Evolutionary conservation across 805 yeast species (phyloP), one percentile per base, ranked within the genome.

Genomic region (Cyberlindnera nakhonratchasimensis): DNA sequence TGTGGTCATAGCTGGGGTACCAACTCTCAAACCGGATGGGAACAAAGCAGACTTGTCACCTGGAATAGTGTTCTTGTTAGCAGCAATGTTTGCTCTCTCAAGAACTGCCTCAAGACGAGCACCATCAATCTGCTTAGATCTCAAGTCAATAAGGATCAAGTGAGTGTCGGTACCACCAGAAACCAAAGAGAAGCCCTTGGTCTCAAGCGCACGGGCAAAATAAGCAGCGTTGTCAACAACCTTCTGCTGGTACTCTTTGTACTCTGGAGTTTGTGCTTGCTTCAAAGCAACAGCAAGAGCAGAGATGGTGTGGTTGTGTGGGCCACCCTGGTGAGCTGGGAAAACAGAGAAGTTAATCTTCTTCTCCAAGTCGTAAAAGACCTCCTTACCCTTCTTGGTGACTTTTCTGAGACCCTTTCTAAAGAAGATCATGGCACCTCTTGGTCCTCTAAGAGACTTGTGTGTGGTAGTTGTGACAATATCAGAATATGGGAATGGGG

Each of bases 261-360:
- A 93, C 67, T 90, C 97, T 47, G 95, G 95, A 39, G 87, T 73
- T 51, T 79, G 75, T 47, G 96, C 95, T 74, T 93, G 99, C 66
- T 89, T 89, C 65, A 93, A 79, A 39, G 99, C 98, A 51, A 90
- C 93, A 14, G 98, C 97, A 59, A 93, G 72, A 26, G 98, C 99
- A 55, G 97, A 84, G 64, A 93, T 93, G 54, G 99, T 93, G 73
- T 93, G 99, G 77, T 93, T 93, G 72, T 93, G 98, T 59, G 99
- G 99, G 65, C 99, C 99, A 75, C 99, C 99, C 75, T 93, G 99
- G 71, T 93, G 99, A 55, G 96, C 99, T 60, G 99, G 99, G 91
- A 93, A 93, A 42, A 93, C 99, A 9, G 97, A 89, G 69, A 93
- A 93, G 77, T 93, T 93, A 71, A 93, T 90, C 65, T 87, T 87